These are phyloP conservation scores for Linnemannia hyalina DNA, from an alignment of 192 early-diverging fungal genomes.

Conservation along the genomic window DNA sequence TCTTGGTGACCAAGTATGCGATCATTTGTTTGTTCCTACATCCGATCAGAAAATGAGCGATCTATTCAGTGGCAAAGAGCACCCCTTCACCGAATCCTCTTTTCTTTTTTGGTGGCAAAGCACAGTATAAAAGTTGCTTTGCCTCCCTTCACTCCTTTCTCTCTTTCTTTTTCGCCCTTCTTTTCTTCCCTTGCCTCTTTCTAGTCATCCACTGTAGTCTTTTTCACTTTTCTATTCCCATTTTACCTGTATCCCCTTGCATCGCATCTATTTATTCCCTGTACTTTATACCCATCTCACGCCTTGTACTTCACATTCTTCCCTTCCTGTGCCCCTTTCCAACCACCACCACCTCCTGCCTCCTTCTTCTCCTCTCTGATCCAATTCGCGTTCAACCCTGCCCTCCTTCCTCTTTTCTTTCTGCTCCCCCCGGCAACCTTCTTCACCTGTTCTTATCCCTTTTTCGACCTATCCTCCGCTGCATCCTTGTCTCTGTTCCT, in stretches of 20 bases:
- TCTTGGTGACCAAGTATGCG: not conserved
- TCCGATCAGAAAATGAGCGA: not conserved
- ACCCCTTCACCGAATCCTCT: not conserved
- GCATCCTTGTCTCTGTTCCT: not conserved
- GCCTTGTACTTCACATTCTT: not conserved
- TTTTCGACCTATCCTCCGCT: not conserved
- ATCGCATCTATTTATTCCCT: not conserved
- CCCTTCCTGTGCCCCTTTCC: not conserved
- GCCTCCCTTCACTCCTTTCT: not conserved
- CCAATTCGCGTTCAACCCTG: not conserved
- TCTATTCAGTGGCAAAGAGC: not conserved
- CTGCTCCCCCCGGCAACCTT: constrained; percentile 2
- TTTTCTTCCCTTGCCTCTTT: not conserved
- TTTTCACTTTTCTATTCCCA: too few species aligned
- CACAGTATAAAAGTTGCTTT: not conserved
- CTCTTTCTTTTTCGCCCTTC: not conserved
- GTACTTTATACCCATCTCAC: not conserved
- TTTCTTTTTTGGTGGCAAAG: constrained; percentile 3
- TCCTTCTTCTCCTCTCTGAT: not conserved
- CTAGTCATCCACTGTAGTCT: not conserved
- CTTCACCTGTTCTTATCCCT: not conserved
- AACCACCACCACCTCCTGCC: too few species aligned
- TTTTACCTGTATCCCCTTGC: not conserved
- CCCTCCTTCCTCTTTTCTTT: too few species aligned
- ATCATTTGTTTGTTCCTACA: not conserved